Conservation (phyloP, 2,329 filamentous ascomycete genomes). For the Phialophora expanda region DNA sequence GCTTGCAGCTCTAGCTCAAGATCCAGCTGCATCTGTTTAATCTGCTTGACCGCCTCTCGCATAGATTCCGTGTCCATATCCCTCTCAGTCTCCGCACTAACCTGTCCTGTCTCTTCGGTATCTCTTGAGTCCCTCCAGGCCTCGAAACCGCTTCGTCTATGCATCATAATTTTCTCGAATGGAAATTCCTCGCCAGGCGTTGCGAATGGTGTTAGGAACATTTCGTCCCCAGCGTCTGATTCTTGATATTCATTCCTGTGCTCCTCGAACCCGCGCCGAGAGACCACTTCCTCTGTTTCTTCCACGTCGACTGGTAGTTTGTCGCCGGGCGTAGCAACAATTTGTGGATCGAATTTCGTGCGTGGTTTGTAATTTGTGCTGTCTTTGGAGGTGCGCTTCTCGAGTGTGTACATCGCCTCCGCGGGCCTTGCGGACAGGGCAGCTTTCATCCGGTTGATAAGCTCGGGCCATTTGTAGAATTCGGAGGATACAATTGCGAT, state of each 20-base stretch:
- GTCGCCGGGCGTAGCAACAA: slow-evolving; percentile 17
- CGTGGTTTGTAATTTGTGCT: slow-evolving; percentile 10
- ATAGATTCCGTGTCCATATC: slow-evolving; percentile 6
- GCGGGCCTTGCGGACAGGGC: slow-evolving; percentile 65
- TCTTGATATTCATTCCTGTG: slow-evolving; percentile 10
- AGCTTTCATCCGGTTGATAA: slow-evolving; percentile 71
- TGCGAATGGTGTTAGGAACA: slow-evolving; percentile 11
- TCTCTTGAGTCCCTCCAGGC: slow-evolving; percentile 4
- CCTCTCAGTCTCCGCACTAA: neutral
- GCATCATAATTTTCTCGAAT: slow-evolving; percentile 9
- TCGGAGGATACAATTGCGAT: slow-evolving; percentile 75
- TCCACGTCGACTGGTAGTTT: slow-evolving; percentile 11
- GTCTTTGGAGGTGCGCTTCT: slow-evolving; percentile 18
- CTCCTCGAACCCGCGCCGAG: slow-evolving; percentile 7
- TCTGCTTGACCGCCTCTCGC: slow-evolving; percentile 5
- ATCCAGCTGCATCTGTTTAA: slow-evolving; percentile 6
- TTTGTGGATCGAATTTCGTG: slow-evolving; percentile 4
- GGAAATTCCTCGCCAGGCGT: slow-evolving; percentile 11
- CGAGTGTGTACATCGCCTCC: slow-evolving; percentile 28
- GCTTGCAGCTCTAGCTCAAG: neutral
- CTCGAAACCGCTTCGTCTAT: slow-evolving; percentile 9
- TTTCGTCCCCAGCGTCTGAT: slow-evolving; percentile 11
- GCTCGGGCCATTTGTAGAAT: slow-evolving; percentile 78
- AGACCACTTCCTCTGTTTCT: slow-evolving; percentile 4
- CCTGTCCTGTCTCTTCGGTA: neutral